Percentiles rank a stretch among this genome's conserved stretches.
phyloP scores from a whole-genome alignment of 139 green algal genomes.

The Ostreobium quekettii region DNA sequence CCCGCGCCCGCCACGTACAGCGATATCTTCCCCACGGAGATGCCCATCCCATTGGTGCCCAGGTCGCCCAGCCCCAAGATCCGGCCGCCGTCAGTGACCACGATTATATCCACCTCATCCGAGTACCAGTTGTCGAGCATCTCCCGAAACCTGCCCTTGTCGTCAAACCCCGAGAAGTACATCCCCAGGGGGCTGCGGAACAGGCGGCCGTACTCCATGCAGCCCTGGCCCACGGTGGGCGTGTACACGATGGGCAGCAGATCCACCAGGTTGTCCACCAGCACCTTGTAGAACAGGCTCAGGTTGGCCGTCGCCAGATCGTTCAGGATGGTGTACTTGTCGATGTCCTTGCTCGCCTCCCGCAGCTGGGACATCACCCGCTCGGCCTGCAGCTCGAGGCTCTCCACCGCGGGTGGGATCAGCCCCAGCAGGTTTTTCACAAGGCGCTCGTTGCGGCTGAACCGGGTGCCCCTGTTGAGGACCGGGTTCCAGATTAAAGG shows the following conservation, averaged over 20 bases:
- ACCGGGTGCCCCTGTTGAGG: conserved; percentile 15
- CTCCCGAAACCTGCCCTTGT: conserved; percentile 15
- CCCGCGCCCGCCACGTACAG: conserved; percentile 56
- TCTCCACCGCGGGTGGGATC: conserved; percentile 7
- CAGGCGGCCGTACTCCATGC: conserved; percentile 60
- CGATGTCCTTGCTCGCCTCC: not conserved
- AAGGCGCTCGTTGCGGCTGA: not conserved
- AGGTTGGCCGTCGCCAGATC: not conserved
- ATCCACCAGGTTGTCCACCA: conserved; percentile 39
- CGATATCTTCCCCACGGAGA: conserved; percentile 68
- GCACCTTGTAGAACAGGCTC: conserved; percentile 16
- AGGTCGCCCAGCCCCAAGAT: conserved; percentile 78
- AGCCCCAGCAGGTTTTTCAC: conserved; percentile 12
- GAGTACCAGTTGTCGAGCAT: conserved; percentile 19
- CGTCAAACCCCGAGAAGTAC: conserved; percentile 13
- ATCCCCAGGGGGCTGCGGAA: conserved; percentile 20
- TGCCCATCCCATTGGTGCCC: conserved; percentile 73
- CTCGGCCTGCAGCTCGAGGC: conserved; percentile 13
- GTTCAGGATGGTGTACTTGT: conserved; percentile 14
- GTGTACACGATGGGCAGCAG: conserved; percentile 88
- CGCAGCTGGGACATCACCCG: conserved; percentile 20
- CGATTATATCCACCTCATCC: conserved; percentile 45
- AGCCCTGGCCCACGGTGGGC: conserved; percentile 89
- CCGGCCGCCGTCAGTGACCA: conserved; percentile 68
- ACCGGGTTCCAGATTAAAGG: conserved; percentile 17